A percentile compares a stretch with the other conserved stretches of the same genome.
Conservation (phyloP, 2,329 filamentous ascomycete genomes). For the Aspergillus fijiensis region DNA sequence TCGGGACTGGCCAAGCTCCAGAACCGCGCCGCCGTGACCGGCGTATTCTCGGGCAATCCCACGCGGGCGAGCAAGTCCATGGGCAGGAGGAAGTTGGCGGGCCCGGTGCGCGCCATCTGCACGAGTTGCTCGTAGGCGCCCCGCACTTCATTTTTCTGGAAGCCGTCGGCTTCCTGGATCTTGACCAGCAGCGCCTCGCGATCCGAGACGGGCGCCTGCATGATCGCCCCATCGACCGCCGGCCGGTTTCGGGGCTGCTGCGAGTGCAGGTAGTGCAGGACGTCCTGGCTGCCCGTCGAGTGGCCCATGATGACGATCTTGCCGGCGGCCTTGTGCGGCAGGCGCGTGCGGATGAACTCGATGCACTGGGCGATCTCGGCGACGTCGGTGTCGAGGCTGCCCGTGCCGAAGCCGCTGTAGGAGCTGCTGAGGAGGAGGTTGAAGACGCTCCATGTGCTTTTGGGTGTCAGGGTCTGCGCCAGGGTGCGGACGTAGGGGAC, state of each 20-base stretch:
- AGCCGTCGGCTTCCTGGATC: conserved; percentile 15
- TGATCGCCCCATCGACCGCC: conserved; percentile 68
- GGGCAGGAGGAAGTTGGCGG: conserved; percentile 29
- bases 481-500: conserved; percentile 55
- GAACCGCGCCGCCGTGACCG: conserved; percentile 59
- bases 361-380: conserved; percentile 55
- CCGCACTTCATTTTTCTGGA: conserved; percentile 14
- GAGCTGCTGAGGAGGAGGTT: conserved; percentile 53
- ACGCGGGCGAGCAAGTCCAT: conserved; percentile 34
- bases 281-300: conserved; percentile 68
- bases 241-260: conserved; percentile 42
- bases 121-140: conserved; percentile 37
- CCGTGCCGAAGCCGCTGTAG: conserved; percentile 56
- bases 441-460: conserved; percentile 54
- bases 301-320: conserved; percentile 69
- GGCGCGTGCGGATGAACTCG: conserved; percentile 45
- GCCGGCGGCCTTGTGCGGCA: conserved; percentile 27
- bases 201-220: conserved; percentile 80
- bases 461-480: conserved; percentile 45
- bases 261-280: conserved; percentile 61
- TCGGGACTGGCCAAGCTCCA: conserved; percentile 55
- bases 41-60: conserved; percentile 36
- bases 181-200: conserved; percentile 59
- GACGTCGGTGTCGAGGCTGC: conserved; percentile 54
- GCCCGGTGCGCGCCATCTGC: conserved; percentile 32